Base-by-base conservation (phyloP, 2,329 filamentous ascomycete genomes). In the Neocatenulostroma microsporum region DNA sequence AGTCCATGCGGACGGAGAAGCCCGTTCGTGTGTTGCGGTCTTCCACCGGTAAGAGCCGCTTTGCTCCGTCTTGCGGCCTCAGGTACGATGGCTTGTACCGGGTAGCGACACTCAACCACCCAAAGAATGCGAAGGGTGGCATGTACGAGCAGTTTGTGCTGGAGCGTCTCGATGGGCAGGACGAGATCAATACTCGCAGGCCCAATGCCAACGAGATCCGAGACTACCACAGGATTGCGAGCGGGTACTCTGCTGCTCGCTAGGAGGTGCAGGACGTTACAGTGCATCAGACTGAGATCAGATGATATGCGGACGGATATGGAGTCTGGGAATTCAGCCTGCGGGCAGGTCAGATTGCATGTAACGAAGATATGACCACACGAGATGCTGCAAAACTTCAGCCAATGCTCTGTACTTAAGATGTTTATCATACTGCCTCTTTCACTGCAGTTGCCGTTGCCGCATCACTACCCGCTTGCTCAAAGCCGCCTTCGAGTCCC, bases 141-240 rank as follows among this genome's bases (percentile, higher is more conserved):
- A 9, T 48, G 21, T 55, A 54, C 30, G 47, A 55, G 43, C 50
- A 51, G 14, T 54, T 54, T 33, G 42, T 41, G 27, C 40, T 55
- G 6, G 46, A 37, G 32, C 33, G 49, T 4, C 10, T 45, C 15
- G 37, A 32, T 3, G 45, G 31, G 3, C 48, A 53, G 30, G 13
- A 33, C 21, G 5, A 41, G 10, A 28, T 50, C 9, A 21, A 43
- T 8, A 17, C 28, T 3, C 34, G 40, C 32, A 40, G 33, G 21
- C 52, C 51, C 11, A 49, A 38, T 20, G 23, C 31, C 3, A 29
- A 30, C 17, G 45, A 55, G 25, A 17, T 48, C 17, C 26, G 32
- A 5, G 43, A 53, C 17, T 49, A 39, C 18, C 39, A 45, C 7
- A 42, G 30, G 12, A 52, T 51, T 31, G 37, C 45, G 8, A 18